Base-by-base conservation (phyloP, 768 basidiomycete genomes). In the Suillus subalutaceus region DNA sequence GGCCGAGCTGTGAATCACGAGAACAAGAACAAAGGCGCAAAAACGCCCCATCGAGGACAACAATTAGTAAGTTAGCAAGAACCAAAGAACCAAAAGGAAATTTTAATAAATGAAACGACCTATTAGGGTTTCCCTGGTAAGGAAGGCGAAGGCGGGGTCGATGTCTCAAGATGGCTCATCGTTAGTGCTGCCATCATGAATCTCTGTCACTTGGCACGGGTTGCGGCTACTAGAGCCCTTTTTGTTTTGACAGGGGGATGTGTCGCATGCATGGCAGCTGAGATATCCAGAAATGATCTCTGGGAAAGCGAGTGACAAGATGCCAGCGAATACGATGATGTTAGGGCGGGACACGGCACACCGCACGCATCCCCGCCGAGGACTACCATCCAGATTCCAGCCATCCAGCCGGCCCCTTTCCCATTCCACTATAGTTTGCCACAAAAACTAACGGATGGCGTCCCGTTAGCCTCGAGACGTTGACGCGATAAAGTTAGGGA, bases 301-400 rank as follows among this genome's bases (percentile, higher is more conserved):
- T 60, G 40, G 59, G 59, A 60, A 60, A 60, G 41, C 16, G 18
- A 60, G 40, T 60, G 59, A 60, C 59, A 41, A 60, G 41, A 30
- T 38, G 59, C 59, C 59, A 60, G 41, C 59, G 12, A 41, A 60
- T 43, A 13, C 41, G 41, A 30, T 43, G 55, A 56, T 37, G 55
- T 56, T 53, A 53, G 32, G 59, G 59, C 59, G 59, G 59, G 59
- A 30, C 41, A 43, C 59, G 59, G 40, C 59, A 43, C 43, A 20
- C 59, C 41, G 40, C 59, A 43, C 59, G 59, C 40, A 60, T 60
- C 18, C 26, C 59, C 26, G 59, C 30, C 10, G 59, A 43, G 30
- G 41, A 53, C 16, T 32, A 53, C 13, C n/a, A 26, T 32, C 35
- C 55, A 26, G 26, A 26, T 26, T 26, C 26, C 26, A 56, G 6